Base-by-base conservation (phyloP, 306 rosid species). In the Prunus padus region DNA sequence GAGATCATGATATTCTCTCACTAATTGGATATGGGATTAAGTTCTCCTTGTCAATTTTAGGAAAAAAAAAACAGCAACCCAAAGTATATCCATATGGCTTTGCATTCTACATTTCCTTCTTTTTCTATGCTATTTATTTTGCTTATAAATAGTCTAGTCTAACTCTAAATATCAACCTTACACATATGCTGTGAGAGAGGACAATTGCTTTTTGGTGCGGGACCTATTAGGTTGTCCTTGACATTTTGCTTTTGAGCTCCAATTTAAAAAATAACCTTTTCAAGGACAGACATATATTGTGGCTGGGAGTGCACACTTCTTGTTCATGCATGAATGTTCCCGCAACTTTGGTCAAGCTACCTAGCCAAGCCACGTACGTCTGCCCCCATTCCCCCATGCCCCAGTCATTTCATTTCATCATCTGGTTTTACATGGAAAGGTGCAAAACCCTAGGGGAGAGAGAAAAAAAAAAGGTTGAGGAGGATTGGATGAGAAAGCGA, bases 401-500 rank as follows among this genome's bases (percentile, higher is more conserved):
- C 3, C 15, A 0, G 47, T 50, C 51, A 33, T 33, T 52, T 70
- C 75, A n/a, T 70, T 7, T 37, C 63, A 69, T 70, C 72, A 30
- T 28, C 26, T 37, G 25, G 75, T 14, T 8, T 13, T 30, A 7
- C 37, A 16, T 62, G 67, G 18, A 62, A 62, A 30, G 20, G 37
- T 16, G 45, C 22, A 16, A 28, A 30, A 30, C 60, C 62, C 15
- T 12, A 49, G 30, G 4, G 56, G 12, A 33, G 44, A 8, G 7
- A 47, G 6, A 50, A 64, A 20, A 3, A 15, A 28, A 28, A 11
- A 23, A 42, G 33, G 3, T 0, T 2, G 2, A 37, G 42, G 42
- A 37, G 42, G 42, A 25, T 23, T 23, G 67, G 79, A 71, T 18
- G 57, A 72, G 81, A 79, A 83, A 83, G 83, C 22, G 83, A 79